A percentile compares a stretch with the other conserved stretches of the same genome.
phyloP scores from a whole-genome alignment of 2,329 filamentous ascomycete genomes.

The Teratosphaeria zuluensis region DNA sequence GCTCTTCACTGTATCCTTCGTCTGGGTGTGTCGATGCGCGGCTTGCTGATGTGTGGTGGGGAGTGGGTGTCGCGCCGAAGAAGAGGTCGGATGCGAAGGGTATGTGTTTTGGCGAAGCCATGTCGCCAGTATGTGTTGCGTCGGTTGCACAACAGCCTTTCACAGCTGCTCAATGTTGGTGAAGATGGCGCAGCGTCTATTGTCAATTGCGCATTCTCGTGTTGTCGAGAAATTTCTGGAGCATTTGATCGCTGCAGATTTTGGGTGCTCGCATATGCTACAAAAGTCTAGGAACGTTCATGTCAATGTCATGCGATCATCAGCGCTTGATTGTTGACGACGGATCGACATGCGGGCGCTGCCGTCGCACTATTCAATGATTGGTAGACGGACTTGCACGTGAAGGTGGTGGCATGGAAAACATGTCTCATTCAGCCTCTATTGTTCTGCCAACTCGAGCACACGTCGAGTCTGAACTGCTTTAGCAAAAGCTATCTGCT shows the following conservation, averaged over 20 bases:
- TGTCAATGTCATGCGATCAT: neutral
- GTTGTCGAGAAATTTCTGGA: neutral
- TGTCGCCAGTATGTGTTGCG: neutral
- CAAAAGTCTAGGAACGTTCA: neutral
- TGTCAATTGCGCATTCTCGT: neutral
- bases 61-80: neutral
- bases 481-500: neutral
- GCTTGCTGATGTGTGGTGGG: neutral
- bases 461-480: neutral
- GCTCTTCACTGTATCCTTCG: constrained; percentile 42
- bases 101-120: neutral
- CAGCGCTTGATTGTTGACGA: neutral
- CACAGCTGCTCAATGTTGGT: neutral
- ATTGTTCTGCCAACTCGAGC: neutral
- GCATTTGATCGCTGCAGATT: neutral
- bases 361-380: neutral
- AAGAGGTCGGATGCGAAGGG: neutral
- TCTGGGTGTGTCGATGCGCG: neutral
- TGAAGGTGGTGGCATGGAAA: neutral
- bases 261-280: neutral
- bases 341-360: neutral
- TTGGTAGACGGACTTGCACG: neutral
- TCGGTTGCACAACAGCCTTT: neutral
- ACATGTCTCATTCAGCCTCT: neutral
- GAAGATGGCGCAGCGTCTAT: neutral